Evolutionary conservation across 73 alveolate genomes (phyloP), one percentile per base, ranked within the genome.

Genomic region (Durusdinium trenchii): DNA sequence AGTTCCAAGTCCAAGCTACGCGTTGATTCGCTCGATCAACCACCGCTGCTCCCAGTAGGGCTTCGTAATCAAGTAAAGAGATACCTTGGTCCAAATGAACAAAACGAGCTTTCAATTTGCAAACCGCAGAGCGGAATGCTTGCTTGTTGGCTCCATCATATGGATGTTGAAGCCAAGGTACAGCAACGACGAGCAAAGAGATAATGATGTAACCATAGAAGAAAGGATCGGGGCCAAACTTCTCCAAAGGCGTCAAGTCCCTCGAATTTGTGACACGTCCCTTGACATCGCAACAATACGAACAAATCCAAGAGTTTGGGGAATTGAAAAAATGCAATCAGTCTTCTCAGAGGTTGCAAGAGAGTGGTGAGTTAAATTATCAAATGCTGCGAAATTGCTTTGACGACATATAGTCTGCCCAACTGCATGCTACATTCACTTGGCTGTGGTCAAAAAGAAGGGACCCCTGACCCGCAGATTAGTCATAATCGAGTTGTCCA

Each of bases 31-130:
- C 90, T 91, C 98, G 40, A 91, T 91, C 61, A 91, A 42, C 98
- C 98, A 91, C 16, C 98, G 98, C 54, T 69, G 87, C 78, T 91
- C 98, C 98, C 98, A 91, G 47, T 32, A 91, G 54, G 89, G 98
- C 89, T 69, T 69, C 57, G 98, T 91, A 23, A 91, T 69, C 61
- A 91, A 48, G 85, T 84, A 84, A 9, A 84, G 50, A n/a, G 94
- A 84, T 12, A 84, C 94, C 94, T 84, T 3, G 51, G 42, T 9
- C 26, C 83, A n/a, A 10, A 32, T 18, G 43, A 32, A 67, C 42
- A 67, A n/a, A 67, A 67, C 16, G 20, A 42, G 83, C 83, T 30
- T 30, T 35, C 18, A 35, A 60, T 60, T 23, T 23, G 73, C 73
- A 60, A 60, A 23, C 1, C 73, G 30, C 30, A 23, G 73, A 23